Percentiles rank a stretch among this genome's conserved stretches.
These are phyloP conservation scores for Lithohypha guttulata DNA, from an alignment of 2,329 filamentous ascomycete genomes.

Conservation along the genomic window DNA sequence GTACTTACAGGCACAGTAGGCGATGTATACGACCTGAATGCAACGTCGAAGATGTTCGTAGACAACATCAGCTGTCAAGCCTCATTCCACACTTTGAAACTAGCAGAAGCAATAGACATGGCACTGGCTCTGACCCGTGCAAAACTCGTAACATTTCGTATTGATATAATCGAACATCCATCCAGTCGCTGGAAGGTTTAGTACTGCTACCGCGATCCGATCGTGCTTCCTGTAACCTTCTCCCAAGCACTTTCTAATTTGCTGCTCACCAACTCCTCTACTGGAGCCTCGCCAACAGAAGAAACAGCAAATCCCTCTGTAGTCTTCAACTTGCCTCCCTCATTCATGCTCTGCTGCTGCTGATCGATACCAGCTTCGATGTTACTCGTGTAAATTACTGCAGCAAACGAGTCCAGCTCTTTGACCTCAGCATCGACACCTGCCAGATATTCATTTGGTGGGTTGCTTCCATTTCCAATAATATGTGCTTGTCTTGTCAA, in stretches of 20 bases:
- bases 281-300: conserved; percentile 13
- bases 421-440: conserved; percentile 36
- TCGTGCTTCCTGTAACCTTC: conserved; percentile 13
- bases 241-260: conserved; percentile 22
- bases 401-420: conserved; percentile 39
- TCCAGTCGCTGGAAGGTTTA: too few relatives aligned
- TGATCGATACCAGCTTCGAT: conserved; percentile 26
- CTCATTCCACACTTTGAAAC: too few relatives aligned
- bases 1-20: too few relatives aligned
- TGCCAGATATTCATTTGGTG: conserved; percentile 36
- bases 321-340: conserved; percentile 13
- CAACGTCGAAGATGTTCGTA: too few relatives aligned
- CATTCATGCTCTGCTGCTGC: conserved; percentile 1
- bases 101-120: too few relatives aligned
- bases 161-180: too few relatives aligned
- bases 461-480: conserved; percentile 59
- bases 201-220: neutral
- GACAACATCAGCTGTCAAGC: too few relatives aligned
- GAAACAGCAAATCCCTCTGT: conserved; percentile 15
- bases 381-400: conserved; percentile 40
- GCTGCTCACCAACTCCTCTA: conserved; percentile 19
- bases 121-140: too few relatives aligned
- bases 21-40: too few relatives aligned
- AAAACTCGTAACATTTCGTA: too few relatives aligned
- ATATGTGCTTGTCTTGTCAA: conserved; percentile 82